Base-by-base conservation (phyloP, 2,329 filamentous ascomycete species). In the Claviceps sp. region DNA sequence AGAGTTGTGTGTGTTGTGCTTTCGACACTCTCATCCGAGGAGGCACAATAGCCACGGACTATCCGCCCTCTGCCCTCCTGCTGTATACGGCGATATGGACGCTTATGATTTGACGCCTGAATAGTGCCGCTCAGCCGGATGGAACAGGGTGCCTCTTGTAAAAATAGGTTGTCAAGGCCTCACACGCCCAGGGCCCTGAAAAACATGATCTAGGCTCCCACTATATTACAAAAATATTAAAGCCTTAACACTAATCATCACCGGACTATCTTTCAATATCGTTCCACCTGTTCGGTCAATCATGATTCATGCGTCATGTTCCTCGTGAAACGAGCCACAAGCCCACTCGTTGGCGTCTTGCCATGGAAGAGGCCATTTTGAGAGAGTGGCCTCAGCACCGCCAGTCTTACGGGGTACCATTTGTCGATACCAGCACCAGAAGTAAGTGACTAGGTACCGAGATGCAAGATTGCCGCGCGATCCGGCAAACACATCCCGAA, bases 261-360 rank as follows among this genome's bases (percentile, higher is more conserved):
- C 11, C 29, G 29, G 29, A 34, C 3, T 9, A 11, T 9, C 9
- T 34, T 34, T 34, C 29, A 34, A 34, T 61, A 61, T 60, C 56
- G 62, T 62, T 56, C 53, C 51, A 49, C 50, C 59, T 44, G 39
- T 17, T 59, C 13, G 59, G 69, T 75, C 76, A 79, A 78, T 79
- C 75, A 78, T 73, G 68, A 69, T 59, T 71, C 73, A 66, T 75
- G 67, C 68, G 62, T 69, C 68, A 65, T 74, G 66, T 11, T 11
- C 29, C 4, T 34, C 9, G 29, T 34, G 29, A 11, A 69, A 71
- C 71, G 64, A 67, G 58, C 62, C 64, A 61, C 64, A 64, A 54
- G 53, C 55, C 54, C 29, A n/a, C 26, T 55, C 61, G 39, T 42
- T 42, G 38, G 16, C 38, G 40, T 55, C 57, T 52, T 56, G 57